Percentiles rank a stretch among this genome's conserved stretches.
These are phyloP conservation scores for Stagonosporopsis rhizophila DNA, from an alignment of 2,329 filamentous ascomycete genomes.

Conservation along the genomic window DNA sequence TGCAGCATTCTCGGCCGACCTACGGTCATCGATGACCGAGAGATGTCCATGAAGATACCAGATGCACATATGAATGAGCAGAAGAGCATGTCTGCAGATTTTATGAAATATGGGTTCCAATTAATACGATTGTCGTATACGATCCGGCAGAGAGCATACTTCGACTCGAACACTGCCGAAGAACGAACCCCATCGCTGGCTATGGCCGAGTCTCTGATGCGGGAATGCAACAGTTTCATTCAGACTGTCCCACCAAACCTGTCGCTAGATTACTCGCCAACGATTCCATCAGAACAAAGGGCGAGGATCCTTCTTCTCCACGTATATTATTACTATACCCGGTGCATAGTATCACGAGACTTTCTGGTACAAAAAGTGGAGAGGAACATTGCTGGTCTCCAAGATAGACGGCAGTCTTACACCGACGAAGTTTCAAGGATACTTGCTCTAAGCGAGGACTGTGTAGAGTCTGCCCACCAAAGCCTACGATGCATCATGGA, in stretches of 20 bases:
- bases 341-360: constrained; percentile 35
- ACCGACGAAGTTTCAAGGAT: constrained; percentile 24
- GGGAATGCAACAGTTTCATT: constrained; percentile 30
- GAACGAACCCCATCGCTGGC: constrained; percentile 29
- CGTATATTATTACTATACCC: constrained; percentile 33
- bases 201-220: constrained; percentile 28
- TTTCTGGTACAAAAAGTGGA: constrained; percentile 37
- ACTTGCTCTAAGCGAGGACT: constrained; percentile 33
- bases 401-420: constrained; percentile 13
- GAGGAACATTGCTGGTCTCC: constrained; percentile 25
- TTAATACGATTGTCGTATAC: constrained; percentile 28
- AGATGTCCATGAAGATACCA: constrained; percentile 31
- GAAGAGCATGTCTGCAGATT: constrained; percentile 23
- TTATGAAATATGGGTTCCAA: constrained; percentile 21
- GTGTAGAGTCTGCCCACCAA: constrained; percentile 35
- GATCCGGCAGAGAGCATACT: constrained; percentile 34
- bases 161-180: constrained; percentile 27
- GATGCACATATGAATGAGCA: constrained; percentile 29
- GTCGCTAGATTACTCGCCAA: constrained; percentile 17
- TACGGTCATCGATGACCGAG: constrained; percentile 35
- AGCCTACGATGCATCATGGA: constrained; percentile 31
- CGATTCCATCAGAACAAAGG: constrained; percentile 20
- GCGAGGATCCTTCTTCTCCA: constrained; percentile 29
- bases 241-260: constrained; percentile 22
- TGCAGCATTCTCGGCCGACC: constrained; percentile 37